Base-by-base conservation (phyloP, 805 yeast genomes). In the Teunomyces atbi region DNA sequence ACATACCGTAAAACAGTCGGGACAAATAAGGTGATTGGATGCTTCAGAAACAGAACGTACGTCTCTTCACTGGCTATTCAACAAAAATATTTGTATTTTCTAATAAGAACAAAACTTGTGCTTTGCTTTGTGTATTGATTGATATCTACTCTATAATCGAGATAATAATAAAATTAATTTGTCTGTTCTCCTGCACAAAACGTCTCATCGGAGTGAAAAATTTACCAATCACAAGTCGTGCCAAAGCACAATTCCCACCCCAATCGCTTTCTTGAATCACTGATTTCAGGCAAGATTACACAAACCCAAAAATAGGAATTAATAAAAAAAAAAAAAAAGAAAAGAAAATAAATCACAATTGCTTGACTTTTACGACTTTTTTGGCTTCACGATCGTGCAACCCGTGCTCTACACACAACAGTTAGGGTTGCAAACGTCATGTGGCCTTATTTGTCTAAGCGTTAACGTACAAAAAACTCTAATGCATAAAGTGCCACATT, bases 141-240 rank as follows among this genome's bases (percentile, higher is more conserved):
- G 26, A 8, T 28, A 40, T 40, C 42, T 28, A 32, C 42, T 21
- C 18, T 40, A 27, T 10, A 16, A n/a, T 30, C 33, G 27, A 29
- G 35, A 28, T 19, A 36, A 36, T 33, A 36, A 36, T 36, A 36
- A 35, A 35, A 36, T 8, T 36, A 5, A 13, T 12, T n/a, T 21
- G 37, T 34, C 37, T 16, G 39, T 3, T 21, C 13, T 35, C 28
- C 28, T 20, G 28, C 28, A 21, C 18, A 20, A 5, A 20, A 8
- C 28, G n/a, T 28, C 39, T 36, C 39, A 36, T 36, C 39, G 39
- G 28, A 36, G 39, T 36, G 39, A 36, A 36, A 36, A 36, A 36
- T 36, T 36, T 36, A 36, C 39, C 39, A 36, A 34, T 36, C 11
- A 12, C 28, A 8, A 21, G 39, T 36, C 39, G 39, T 36, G 39